Evolutionary conservation across 108 stramenopile genomes (phyloP), one percentile per base, ranked within the genome.

Genomic region (Cyclostephanos tholiformis): DNA sequence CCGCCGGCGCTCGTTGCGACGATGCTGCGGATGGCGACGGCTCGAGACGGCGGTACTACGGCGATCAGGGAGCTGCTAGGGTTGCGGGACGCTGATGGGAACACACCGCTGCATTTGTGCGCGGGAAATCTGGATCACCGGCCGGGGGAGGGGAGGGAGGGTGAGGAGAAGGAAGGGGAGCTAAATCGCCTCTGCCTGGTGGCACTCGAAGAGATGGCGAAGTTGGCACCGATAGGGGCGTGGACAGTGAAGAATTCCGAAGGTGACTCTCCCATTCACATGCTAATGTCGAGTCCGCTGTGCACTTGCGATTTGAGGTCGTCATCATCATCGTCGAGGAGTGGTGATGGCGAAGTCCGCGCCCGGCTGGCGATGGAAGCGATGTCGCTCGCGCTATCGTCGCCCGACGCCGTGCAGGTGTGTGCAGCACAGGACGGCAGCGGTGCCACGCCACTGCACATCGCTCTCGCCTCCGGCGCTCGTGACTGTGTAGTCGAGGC

Each of bases 191-290:
- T 61, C 43, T 58, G 39, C 53, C 67, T 86, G 49, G 62, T 67
- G 17, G 73, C 86, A 11, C 44, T 87, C 20, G 65, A 85, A 53
- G 78, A 71, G 30, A 63, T 88, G 35, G 49, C 70, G 27, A 63
- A 76, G 44, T 71, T 67, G 11, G 85, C 75, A 2, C 86, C 80
- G 1, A 17, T 76, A 3, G 69, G 71, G 29, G 72, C 79, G 13
- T 79, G 85, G 63, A 63, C 76, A 36, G 63, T 82, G 41, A 80
- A 67, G 19, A 90, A 90, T 63, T 56, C 57, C 4, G 63, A 82
- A 36, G 89, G 89, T 9, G 87, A 90, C 51, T 83, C 86, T 6
- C 87, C 87, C 4, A 51, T 90, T 51, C 77, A 81, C 52, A 64
- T 86, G 62, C 49, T 88, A 35, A 75, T 90, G 22, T 59, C 84